phyloP scores from a whole-genome alignment of 306 rosid genomes.

The Castanea sativa region DNA sequence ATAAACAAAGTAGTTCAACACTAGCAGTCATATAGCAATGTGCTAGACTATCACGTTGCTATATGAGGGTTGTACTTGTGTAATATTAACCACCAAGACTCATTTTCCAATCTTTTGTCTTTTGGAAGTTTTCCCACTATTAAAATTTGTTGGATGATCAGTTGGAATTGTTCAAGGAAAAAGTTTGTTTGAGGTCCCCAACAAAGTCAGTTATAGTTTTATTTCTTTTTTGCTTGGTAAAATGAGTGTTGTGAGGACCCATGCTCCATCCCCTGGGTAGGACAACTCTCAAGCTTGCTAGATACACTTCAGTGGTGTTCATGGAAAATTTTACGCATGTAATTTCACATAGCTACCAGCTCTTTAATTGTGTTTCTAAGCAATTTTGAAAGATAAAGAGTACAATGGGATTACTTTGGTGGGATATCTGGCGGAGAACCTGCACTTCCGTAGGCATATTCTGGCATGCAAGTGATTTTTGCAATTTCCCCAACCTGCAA shows the following conservation, averaged over 20 bases:
- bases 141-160: background rate
- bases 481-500: slow-evolving; percentile 87
- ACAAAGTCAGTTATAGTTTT: background rate
- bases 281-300: background rate
- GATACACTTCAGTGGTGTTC: background rate
- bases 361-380: background rate
- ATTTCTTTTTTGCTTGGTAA: background rate
- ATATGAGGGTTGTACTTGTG: background rate
- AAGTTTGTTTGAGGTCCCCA: background rate
- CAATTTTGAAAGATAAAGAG: background rate
- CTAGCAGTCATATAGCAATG: background rate
- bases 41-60: background rate
- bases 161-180: background rate
- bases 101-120: background rate
- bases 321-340: background rate
- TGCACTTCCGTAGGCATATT: slow-evolving; percentile 86
- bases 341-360: background rate
- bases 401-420: slow-evolving; percentile 54
- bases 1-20: background rate
- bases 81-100: background rate
- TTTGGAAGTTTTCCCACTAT: background rate
- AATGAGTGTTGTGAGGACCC: too few species aligned
- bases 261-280: background rate
- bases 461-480: slow-evolving; percentile 87
- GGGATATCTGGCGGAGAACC: slow-evolving; percentile 99